Evolutionary conservation across 352 stramenopile species (phyloP), one percentile per base, ranked within the genome.

Genomic region (Phytophthora lateralis): DNA sequence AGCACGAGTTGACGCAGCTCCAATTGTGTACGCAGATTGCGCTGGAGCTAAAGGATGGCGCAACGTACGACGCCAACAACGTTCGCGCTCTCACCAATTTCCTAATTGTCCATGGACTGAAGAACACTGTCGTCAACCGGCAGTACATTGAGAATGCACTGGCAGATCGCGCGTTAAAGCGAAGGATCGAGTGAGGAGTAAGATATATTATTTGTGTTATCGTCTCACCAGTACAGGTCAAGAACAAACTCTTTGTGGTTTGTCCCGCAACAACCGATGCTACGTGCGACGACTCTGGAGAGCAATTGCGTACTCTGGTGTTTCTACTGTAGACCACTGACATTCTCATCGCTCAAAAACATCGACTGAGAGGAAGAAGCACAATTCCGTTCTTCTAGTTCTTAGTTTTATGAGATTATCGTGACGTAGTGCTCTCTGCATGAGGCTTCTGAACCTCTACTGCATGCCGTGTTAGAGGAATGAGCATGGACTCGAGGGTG

Each of bases 401-500:
- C 6, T 30, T 24, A 24, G 21, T 24, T 30, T 38, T 15, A 38
- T 38, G 32, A 6, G 7, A n/a, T 41, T 42, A 42, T 42, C 37
- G 37, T 20, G 37, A 21, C n/a, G 15, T 11, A 21, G 15, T 20
- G n/a, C 41, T 60, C 12, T 29, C 14, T 21, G 32, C 18, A 15
- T 38, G 46, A 1, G 32, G 38, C 24, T 56, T 63, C 21, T 49
- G 15, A 30, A 11, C 26, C 26, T 58, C 60, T n/a, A 34, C 38
- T 21, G 75, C 69, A 45, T 80, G 73, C 4, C 69, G 62, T 10
- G 77, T 86, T 50, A 90, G 66, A 3, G 85, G 81, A 41, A 94
- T 68, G 30, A 92, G 57, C 27, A 86, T 11, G 3, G 64, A 55
- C 55, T 94, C 82, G 9, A 91, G 43, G 11, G 74, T 21, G 5